Conservation (phyloP, 1,284 basidiomycete genomes). For the Chondrostereum purpureum region DNA sequence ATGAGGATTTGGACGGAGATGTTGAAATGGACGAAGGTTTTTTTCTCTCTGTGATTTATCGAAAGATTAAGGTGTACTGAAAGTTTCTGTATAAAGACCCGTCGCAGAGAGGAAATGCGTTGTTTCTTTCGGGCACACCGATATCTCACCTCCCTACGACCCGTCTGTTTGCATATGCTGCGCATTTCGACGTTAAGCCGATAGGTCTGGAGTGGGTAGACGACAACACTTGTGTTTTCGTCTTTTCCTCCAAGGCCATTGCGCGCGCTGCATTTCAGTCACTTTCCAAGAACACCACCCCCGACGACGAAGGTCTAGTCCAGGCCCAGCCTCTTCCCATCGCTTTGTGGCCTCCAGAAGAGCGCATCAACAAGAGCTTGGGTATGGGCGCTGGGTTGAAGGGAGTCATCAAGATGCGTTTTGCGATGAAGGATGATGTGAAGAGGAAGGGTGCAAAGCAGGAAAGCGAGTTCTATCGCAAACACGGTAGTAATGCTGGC, state of each 20-base stretch:
- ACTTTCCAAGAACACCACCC: conserved; percentile 44
- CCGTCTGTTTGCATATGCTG: conserved; percentile 70
- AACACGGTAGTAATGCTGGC: conserved; percentile 59
- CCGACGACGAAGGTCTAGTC: conserved; percentile 50
- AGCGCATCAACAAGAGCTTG: conserved; percentile 62
- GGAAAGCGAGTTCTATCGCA: conserved; percentile 69
- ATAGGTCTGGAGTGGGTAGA: conserved; percentile 74
- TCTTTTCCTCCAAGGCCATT: conserved; percentile 49
- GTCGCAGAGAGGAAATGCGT: conserved; percentile 54
- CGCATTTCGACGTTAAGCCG: conserved; percentile 62
- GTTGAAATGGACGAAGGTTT: conserved; percentile 1
- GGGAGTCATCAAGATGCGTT: conserved; percentile 61
- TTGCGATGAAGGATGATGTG: conserved; percentile 60
- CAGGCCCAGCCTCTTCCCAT: conserved; percentile 63
- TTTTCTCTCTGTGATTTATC: too few species aligned
- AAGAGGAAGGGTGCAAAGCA: conserved; percentile 67
- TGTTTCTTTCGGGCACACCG: conserved; percentile 63
- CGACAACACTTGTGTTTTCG: conserved; percentile 70
- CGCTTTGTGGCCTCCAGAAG: conserved; percentile 70
- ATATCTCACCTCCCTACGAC: conserved; percentile 65
- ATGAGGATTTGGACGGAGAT: not conserved
- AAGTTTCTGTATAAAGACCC: conserved; percentile 23
- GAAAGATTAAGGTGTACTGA: too few species aligned
- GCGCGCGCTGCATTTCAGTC: conserved; percentile 46
- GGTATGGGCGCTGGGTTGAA: conserved; percentile 58